phyloP scores from a whole-genome alignment of 257 asterid genomes.

The Solanum clarkiae region DNA sequence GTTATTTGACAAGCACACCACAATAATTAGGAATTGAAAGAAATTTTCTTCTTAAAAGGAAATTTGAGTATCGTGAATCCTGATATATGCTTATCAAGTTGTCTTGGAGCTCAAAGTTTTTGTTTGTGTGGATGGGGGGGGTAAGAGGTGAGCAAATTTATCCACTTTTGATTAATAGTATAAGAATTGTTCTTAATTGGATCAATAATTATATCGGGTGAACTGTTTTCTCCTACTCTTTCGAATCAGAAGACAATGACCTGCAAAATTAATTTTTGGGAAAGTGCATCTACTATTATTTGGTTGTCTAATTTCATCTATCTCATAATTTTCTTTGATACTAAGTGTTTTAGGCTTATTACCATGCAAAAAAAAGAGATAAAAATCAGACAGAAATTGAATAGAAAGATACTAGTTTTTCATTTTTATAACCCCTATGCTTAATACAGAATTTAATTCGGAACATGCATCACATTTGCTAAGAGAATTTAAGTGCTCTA shows the following conservation, averaged over 20 bases:
- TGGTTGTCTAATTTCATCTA: no score
- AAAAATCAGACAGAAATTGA: no score
- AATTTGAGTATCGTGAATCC: not conserved
- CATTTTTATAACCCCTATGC: no score
- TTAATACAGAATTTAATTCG: no score
- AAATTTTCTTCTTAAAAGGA: no score
- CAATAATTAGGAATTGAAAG: not conserved
- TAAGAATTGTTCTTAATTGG: not conserved
- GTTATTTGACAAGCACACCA: not conserved
- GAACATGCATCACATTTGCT: no score
- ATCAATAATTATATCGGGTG: not conserved
- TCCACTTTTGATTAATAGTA: not conserved
- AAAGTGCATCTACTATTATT: no score
- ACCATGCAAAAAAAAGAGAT: no score
- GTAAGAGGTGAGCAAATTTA: not conserved
- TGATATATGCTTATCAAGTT: not conserved
- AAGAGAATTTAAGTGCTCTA: no score
- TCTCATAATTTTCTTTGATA: no score
- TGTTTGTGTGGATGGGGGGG: not conserved
- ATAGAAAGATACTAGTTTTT: no score
- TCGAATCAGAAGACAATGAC: not conserved
- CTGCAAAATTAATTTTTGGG: not conserved
- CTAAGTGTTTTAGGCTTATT: no score
- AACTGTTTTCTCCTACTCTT: not conserved
- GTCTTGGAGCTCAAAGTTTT: not conserved